A percentile compares a stretch with the other conserved stretches of the same genome.
Conservation (phyloP, 176 grass and related monocot genomes). For the Aegilops bicornis region DNA sequence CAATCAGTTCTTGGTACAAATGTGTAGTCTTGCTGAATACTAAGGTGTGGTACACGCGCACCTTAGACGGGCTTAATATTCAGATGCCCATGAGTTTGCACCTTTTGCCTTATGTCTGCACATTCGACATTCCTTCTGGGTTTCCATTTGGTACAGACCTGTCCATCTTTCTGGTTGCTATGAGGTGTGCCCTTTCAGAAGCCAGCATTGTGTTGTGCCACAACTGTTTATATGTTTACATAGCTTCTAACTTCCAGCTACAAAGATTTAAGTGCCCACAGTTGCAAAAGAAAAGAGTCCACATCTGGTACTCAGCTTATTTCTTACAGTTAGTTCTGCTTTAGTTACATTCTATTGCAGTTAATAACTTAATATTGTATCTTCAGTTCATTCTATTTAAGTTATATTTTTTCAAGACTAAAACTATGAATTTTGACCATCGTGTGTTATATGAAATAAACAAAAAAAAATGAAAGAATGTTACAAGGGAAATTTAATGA, state of each 20-base stretch:
- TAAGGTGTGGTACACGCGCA: too few species aligned
- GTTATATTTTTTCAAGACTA: not conserved
- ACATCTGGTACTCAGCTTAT: not conserved
- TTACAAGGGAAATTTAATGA: not conserved
- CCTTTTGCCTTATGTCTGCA: not conserved
- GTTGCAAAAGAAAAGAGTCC: too few species aligned
- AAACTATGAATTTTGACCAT: not conserved
- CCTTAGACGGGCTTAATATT: too few species aligned
- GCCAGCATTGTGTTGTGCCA: not conserved
- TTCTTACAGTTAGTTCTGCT: not conserved
- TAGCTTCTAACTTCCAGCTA: not conserved
- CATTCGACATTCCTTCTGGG: not conserved
- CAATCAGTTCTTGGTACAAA: too few species aligned
- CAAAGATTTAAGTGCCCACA: not conserved
- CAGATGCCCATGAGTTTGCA: too few species aligned
- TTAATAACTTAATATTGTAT: not conserved
- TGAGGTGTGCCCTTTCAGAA: not conserved
- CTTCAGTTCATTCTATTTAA: not conserved
- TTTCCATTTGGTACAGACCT: not conserved
- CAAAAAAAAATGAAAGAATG: not conserved
- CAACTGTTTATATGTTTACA: not conserved
- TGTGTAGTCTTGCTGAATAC: too few species aligned
- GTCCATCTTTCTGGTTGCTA: not conserved
- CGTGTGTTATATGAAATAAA: not conserved
- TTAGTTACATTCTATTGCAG: not conserved